These are phyloP conservation scores for Neonectria magnoliae DNA, from an alignment of 2,329 filamentous ascomycete species.

Conservation along the genomic window DNA sequence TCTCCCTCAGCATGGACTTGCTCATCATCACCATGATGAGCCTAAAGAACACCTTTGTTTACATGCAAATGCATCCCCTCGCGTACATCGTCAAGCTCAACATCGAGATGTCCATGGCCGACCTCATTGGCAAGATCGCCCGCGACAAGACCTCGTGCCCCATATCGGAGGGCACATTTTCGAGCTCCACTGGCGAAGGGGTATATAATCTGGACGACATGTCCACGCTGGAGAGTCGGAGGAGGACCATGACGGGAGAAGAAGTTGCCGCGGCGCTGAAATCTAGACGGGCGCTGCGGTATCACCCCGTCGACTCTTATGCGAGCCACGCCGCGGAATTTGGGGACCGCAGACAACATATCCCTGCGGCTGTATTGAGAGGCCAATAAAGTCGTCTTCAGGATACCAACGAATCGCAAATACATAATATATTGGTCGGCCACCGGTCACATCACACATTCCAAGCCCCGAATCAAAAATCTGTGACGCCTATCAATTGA, in stretches of 20 bases:
- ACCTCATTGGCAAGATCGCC: slow-evolving; percentile 57
- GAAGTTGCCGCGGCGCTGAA: slow-evolving; percentile 16
- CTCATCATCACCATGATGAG: slow-evolving; percentile 45
- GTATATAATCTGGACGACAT: slow-evolving; percentile 21
- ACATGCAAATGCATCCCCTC: slow-evolving; percentile 62
- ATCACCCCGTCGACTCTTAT: background rate
- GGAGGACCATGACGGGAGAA: background rate
- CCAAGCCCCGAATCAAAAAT: no score
- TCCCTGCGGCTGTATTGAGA: background rate
- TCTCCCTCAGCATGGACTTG: slow-evolving; percentile 42
- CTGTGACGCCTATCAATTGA: background rate
- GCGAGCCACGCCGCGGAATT: background rate
- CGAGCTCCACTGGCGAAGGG: slow-evolving; percentile 24
- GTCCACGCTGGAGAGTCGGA: slow-evolving; percentile 9
- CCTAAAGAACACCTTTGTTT: slow-evolving; percentile 41
- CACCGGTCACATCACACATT: background rate
- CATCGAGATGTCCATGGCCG: slow-evolving; percentile 65
- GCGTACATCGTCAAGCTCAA: slow-evolving; percentile 65
- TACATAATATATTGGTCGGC: background rate
- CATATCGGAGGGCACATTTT: slow-evolving; percentile 35
- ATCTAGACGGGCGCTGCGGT: slow-evolving; percentile 25
- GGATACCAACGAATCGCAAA: background rate
- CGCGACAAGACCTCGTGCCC: slow-evolving; percentile 30
- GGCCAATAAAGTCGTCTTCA: background rate
- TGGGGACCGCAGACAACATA: background rate